Evolutionary conservation across 192 early-diverging fungal genomes (phyloP).

Genomic region (Gonapodya prolifera): DNA sequence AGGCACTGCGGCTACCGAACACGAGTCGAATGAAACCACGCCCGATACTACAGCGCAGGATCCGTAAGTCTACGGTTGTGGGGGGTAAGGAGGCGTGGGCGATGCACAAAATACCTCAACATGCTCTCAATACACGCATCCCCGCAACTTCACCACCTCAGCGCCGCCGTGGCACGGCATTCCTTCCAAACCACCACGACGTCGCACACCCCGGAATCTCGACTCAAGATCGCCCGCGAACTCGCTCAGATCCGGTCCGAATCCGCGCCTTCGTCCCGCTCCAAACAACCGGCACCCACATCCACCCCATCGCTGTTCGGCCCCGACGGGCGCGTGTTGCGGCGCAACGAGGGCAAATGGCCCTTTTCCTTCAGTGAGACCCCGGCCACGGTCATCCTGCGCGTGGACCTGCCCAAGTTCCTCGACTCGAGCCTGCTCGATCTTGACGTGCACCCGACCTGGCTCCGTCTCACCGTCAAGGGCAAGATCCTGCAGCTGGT

Average conservation of each 20-base stretch:
- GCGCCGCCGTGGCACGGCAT: too few species aligned
- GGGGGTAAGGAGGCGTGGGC: too few species aligned
- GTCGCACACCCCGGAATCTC: conserved; percentile 33
- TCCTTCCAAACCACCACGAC: conserved; percentile 28
- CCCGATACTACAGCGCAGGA: too few species aligned
- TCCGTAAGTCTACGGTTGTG: too few species aligned
- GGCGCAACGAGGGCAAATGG: conserved; percentile 45
- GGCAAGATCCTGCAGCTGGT: conserved; percentile 38
- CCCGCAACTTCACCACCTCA: too few species aligned
- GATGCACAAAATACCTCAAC: too few species aligned
- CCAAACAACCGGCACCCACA: conserved; percentile 6
- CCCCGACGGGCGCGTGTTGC: conserved; percentile 31
- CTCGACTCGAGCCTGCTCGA: conserved; percentile 36
- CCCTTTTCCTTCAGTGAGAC: conserved; percentile 18
- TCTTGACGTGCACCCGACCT: conserved; percentile 27
- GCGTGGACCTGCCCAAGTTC: conserved; percentile 33
- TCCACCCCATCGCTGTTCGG: conserved; percentile 9
- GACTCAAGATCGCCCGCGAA: conserved; percentile 33
- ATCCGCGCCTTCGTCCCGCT: not conserved
- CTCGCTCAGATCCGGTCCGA: conserved; percentile 24
- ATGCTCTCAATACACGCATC: too few species aligned
- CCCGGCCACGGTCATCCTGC: conserved; percentile 14
- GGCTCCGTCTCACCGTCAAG: conserved; percentile 28
- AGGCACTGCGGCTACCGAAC: too few species aligned
- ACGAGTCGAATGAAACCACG: too few species aligned